Percentiles rank a stretch among this genome's conserved stretches.
Evolutionary conservation across 2,329 filamentous ascomycete genomes (phyloP).

Genomic region (Simplicillium sp.): DNA sequence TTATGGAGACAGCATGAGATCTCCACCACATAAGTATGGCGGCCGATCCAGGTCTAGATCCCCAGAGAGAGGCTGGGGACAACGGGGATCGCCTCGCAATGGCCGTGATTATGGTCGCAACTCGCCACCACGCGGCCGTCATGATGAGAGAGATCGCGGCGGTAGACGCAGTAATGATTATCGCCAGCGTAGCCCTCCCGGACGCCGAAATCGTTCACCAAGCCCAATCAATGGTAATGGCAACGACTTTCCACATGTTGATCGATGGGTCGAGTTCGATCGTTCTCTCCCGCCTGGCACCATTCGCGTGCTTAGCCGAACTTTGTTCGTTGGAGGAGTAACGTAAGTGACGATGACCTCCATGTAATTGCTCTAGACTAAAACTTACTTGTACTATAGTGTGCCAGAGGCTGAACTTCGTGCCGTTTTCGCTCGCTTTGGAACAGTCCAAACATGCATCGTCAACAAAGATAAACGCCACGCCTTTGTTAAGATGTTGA

Average conservation of each 20-base stretch:
- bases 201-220: conserved; percentile 57
- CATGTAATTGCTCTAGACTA: conserved; percentile 2
- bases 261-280: conserved; percentile 77
- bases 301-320: conserved; percentile 92
- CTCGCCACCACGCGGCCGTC: conserved; percentile 51
- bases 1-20: conserved; percentile 50
- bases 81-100: conserved; percentile 54
- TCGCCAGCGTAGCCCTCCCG: conserved; percentile 76
- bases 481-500: conserved; percentile 98
- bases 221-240: no score
- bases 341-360: conserved; percentile 48
- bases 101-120: conserved; percentile 60
- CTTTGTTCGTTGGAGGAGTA: conserved; percentile 92
- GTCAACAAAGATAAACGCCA: conserved; percentile 97
- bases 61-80: conserved; percentile 59
- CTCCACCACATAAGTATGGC: conserved; percentile 46
- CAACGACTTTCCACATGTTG: conserved; percentile 17
- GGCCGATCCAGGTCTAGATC: conserved; percentile 70
- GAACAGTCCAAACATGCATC: conserved; percentile 91
- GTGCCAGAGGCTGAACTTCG: conserved; percentile 76
- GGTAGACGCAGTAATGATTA: conserved; percentile 58
- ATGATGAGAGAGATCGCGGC: conserved; percentile 41
- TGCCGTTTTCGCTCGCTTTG: conserved; percentile 69
- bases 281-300: conserved; percentile 59
- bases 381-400: conserved; percentile 29